Base-by-base conservation (phyloP, 352 stramenopile species). In the Phytophthora syringae region DNA sequence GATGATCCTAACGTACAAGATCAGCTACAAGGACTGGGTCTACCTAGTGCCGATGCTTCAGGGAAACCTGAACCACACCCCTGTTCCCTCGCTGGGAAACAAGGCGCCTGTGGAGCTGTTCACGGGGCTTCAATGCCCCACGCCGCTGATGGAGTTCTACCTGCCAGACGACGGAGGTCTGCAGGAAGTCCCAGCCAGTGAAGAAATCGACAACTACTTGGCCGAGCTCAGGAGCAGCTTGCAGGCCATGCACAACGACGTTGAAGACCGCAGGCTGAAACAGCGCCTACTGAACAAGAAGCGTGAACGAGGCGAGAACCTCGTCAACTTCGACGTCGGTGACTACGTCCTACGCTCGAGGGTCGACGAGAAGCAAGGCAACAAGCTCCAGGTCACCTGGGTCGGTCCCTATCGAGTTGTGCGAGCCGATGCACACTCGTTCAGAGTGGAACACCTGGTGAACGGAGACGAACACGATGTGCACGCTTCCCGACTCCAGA, bases 11-110 rank as follows among this genome's bases (percentile, higher is more conserved):
- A 50, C 67, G 34, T 72, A 64, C 50, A 66, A 64, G 21, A 39
- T 74, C 21, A 39, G 22, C 22, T 34, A 56, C 15, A 52, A 56
- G 15, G 54, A 71, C 34, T 77, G 64, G 64, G 42, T 51, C 1
- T 63, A 74, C 32, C 15, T 77, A 0, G 21, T 74, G 5, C 59
- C 61, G 9, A 21, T 76, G 32, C 30, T 74, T 7, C 63, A 77
- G 54, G 42, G 60, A 9, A 77, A 27, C 24, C 20, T 80, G n/a
- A 80, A 77, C 20, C 67, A 77, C n/a, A 72, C 52, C 13, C 40
- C 67, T 15, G 36, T n/a, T n/a, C n/a, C n/a, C n/a, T n/a, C n/a
- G n/a, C n/a, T n/a, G n/a, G n/a, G n/a, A n/a, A n/a, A n/a, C n/a
- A 39, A 56, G n/a, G 49, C 43, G 1, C 67, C 67, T 15, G 22